Evolutionary conservation across 2,329 filamentous ascomycete species (phyloP).

Genomic region (Colletotrichum eleusines): DNA sequence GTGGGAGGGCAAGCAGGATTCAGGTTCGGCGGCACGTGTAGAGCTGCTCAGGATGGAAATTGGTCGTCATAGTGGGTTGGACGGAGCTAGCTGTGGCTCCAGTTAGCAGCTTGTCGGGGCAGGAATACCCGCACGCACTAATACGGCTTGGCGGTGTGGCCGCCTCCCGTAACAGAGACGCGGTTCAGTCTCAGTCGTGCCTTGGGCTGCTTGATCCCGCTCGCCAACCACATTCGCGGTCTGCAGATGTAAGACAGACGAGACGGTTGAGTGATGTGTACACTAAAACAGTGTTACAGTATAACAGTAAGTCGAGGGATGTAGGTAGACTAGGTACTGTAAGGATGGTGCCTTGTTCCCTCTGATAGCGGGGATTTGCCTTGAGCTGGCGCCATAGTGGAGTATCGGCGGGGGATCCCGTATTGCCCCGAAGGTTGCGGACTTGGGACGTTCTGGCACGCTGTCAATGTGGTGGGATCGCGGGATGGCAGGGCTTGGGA

Average conservation of each 20-base stretch:
- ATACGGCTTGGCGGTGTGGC: background rate
- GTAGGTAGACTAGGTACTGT: background rate
- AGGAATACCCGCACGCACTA: background rate
- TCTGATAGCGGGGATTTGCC: slow-evolving; percentile 10
- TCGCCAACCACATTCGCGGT: background rate
- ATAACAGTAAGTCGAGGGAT: background rate
- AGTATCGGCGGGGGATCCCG: slow-evolving; percentile 24
- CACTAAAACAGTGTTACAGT: no score
- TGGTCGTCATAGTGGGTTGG: slow-evolving; percentile 36
- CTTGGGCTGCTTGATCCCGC: background rate
- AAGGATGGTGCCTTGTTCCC: background rate
- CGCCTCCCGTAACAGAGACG: background rate
- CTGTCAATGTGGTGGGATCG: slow-evolving; percentile 21
- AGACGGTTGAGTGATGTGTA: no score
- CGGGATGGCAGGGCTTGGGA: slow-evolving; percentile 9
- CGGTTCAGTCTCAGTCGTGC: background rate
- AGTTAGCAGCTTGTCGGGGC: slow-evolving; percentile 10
- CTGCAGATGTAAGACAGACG: background rate
- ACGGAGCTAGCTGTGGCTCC: slow-evolving; percentile 25
- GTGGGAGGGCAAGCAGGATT: slow-evolving; percentile 29
- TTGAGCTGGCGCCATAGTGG: slow-evolving; percentile 19
- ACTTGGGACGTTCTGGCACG: slow-evolving; percentile 21
- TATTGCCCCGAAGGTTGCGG: slow-evolving; percentile 15
- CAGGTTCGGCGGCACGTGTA: background rate
- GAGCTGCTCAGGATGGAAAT: slow-evolving; percentile 16